A percentile compares a stretch with the other conserved stretches of the same genome.
Evolutionary conservation across 176 grass and related monocot genomes (phyloP).

Genomic region (Chloris gayana): DNA sequence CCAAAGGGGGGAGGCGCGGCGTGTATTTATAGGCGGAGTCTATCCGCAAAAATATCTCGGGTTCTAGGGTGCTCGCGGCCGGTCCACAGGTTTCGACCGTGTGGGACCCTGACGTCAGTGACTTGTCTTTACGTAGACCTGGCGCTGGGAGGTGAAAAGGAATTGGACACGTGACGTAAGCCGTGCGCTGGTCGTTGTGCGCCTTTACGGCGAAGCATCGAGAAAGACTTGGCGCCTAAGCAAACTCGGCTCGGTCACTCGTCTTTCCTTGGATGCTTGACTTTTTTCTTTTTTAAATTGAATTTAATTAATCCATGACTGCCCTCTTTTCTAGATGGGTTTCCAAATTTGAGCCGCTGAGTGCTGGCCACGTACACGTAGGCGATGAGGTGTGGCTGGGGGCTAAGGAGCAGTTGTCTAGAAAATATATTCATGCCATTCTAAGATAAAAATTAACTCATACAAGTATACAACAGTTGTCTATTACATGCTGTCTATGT

Average conservation of each 20-base stretch:
- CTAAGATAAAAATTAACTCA: too few species aligned
- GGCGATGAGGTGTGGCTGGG: neutral
- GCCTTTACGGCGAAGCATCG: conserved; percentile 32
- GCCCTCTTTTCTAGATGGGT: neutral
- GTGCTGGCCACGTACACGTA: neutral
- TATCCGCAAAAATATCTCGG: conserved; percentile 35
- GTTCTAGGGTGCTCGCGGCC: neutral
- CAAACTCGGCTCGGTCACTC: neutral
- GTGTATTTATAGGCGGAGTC: neutral
- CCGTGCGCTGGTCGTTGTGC: conserved; percentile 12
- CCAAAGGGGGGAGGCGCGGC: neutral
- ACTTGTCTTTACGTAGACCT: neutral
- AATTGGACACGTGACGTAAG: conserved; percentile 10
- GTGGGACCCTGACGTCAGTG: neutral
- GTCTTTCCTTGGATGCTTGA: neutral
- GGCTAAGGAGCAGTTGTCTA: too few species aligned
- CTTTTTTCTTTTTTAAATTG: neutral
- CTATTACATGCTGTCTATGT: too few species aligned
- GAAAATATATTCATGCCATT: too few species aligned
- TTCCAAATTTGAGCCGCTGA: neutral
- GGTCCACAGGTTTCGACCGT: neutral
- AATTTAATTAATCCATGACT: neutral
- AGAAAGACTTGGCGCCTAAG: conserved; percentile 43
- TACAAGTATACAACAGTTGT: too few species aligned
- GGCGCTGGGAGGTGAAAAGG: neutral